Percentiles rank a stretch among this genome's conserved stretches.
phyloP scores from a whole-genome alignment of 2,329 filamentous ascomycete species.

The Pezicula carpinea region DNA sequence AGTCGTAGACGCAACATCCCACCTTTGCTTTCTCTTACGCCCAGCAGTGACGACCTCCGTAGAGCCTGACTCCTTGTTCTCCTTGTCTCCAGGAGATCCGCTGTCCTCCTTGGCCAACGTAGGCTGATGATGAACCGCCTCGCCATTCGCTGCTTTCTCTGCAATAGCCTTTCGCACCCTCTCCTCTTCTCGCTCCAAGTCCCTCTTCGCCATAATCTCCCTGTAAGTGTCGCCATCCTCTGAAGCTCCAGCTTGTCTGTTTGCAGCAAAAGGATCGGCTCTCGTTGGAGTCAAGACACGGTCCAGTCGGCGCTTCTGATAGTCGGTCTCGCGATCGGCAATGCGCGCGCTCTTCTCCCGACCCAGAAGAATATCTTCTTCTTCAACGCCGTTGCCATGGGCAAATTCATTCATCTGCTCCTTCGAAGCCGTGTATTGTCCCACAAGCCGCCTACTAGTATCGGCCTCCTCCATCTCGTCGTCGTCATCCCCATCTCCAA shows the following conservation, averaged over 20 bases:
- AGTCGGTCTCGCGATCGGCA: conserved; percentile 89
- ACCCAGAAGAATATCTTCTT: conserved; percentile 82
- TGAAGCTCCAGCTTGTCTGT: conserved; percentile 61
- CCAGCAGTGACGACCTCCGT: conserved; percentile 58
- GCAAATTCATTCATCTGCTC: conserved; percentile 94
- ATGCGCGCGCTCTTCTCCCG: conserved; percentile 89
- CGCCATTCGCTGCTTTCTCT: conserved; percentile 57
- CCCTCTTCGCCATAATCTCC: conserved; percentile 84
- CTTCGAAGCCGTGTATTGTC: conserved; percentile 91
- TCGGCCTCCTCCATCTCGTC: conserved; percentile 72
- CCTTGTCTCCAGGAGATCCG: conserved; percentile 53
- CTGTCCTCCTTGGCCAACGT: conserved; percentile 62
- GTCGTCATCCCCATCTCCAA: conserved; percentile 72
- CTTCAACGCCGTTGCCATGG: conserved; percentile 77
- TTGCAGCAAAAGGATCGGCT: conserved; percentile 78
- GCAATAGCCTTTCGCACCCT: conserved; percentile 76
- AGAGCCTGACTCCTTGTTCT: conserved; percentile 66
- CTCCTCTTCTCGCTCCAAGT: conserved; percentile 90
- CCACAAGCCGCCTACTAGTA: conserved; percentile 73
- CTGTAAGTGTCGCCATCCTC: conserved; percentile 78
- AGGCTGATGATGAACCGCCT: conserved; percentile 61
- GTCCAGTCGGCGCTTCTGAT: conserved; percentile 92
- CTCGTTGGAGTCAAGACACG: conserved; percentile 81
- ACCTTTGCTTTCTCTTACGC: conserved; percentile 88
- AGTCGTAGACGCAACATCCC: conserved; percentile 71